A percentile compares a stretch with the other conserved stretches of the same genome.
Evolutionary conservation across 495 filamentous ascomycete species (phyloP).

Genomic region (Talaromyces trachyspermus): DNA sequence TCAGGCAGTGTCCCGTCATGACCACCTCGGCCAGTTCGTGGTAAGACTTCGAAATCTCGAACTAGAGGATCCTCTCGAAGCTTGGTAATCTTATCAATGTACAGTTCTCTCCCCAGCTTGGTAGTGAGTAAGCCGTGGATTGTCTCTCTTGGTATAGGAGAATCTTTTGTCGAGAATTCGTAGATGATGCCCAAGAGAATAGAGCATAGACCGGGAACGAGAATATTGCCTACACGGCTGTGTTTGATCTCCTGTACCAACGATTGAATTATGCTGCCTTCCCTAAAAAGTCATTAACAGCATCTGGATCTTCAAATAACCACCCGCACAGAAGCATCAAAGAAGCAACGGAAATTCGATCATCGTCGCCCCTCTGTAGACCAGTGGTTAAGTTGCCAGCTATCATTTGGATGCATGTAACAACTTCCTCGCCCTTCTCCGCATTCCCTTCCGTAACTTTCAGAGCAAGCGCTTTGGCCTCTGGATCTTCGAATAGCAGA

Average conservation of each 20-base stretch:
- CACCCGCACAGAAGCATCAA: slow-evolving; percentile 88
- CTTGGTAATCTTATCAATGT: slow-evolving; percentile 74
- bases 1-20: slow-evolving; percentile 61
- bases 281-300: slow-evolving; percentile 89
- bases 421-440: slow-evolving; percentile 85
- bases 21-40: slow-evolving; percentile 55
- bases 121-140: slow-evolving; percentile 74
- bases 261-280: slow-evolving; percentile 85
- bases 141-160: slow-evolving; percentile 75
- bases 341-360: slow-evolving; percentile 76
- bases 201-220: slow-evolving; percentile 77
- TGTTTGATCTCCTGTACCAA: slow-evolving; percentile 69
- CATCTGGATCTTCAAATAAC: slow-evolving; percentile 88
- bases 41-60: slow-evolving; percentile 84
- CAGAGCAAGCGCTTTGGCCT: slow-evolving; percentile 75
- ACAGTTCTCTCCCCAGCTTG: slow-evolving; percentile 78
- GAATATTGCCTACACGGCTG: slow-evolving; percentile 46
- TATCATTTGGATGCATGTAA: slow-evolving; percentile 86
- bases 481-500: slow-evolving; percentile 72
- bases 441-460: slow-evolving; percentile 82
- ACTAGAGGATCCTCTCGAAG: slow-evolving; percentile 75
- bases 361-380: slow-evolving; percentile 68
- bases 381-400: slow-evolving; percentile 72
- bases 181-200: slow-evolving; percentile 83
- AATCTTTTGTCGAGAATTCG: slow-evolving; percentile 97